Evolutionary conservation across 345 rosid species (phyloP), one percentile per base, ranked within the genome.

Genomic region (Raphanus sativus): DNA sequence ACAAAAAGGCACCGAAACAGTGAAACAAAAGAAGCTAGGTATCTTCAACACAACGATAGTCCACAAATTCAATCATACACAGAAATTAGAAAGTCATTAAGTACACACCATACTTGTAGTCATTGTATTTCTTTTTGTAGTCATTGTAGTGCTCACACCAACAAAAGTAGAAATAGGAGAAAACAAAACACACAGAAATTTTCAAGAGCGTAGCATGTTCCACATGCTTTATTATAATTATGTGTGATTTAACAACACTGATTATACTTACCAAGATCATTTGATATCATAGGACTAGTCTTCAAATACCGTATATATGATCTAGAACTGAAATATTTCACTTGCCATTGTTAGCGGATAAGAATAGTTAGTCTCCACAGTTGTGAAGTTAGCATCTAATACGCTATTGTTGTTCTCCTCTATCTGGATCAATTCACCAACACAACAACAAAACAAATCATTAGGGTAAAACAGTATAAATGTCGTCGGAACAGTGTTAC

Each of bases 331-430:
- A 84, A 88, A 89, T 69, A 86, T 75, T 21, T 85, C 93, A 81
- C 81, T 86, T 45, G 86, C 88, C 79, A 84, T 82, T 33, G 87
- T 87, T 81, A 88, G 90, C 74, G 91, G 98, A 67, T 82, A 79
- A 62, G 90, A 82, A 85, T 72, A 65, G 75, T 74, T 74, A 74
- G 79, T 73, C 55, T 79, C 81, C 81, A 85, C 67, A 68, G 86
- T 71, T 69, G 75, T 84, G 34, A 83, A 69, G 85, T 82, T 81
- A 79, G 87, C 78, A 62, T 70, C 82, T 77, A 65, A n/a, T 21
- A 80, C 65, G 50, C 77, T 84, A 80, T 74, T 77, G 74, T 79
- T 74, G 72, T 71, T 86, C 85, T 89, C 91, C 80, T 86, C 91
- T 52, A 90, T 74, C 98, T 93, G 91, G 77, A 75, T 32, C 10